A percentile compares a stretch with the other conserved stretches of the same genome.
phyloP scores from a whole-genome alignment of 257 asterid genomes.

The Solanum tarijense region DNA sequence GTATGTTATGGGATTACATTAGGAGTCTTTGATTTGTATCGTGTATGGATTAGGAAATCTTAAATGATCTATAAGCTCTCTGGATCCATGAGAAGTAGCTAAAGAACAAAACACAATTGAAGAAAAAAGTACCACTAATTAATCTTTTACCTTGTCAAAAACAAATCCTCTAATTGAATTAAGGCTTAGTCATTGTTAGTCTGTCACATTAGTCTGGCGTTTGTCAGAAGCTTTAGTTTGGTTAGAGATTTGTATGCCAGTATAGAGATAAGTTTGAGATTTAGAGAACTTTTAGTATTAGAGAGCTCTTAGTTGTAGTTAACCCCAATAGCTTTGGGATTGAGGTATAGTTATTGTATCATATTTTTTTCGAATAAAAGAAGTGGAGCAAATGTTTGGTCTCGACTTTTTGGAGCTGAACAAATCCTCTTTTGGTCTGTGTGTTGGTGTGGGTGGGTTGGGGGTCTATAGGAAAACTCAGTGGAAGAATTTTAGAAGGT shows the following conservation, averaged over 20 bases:
- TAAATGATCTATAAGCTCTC: neutral
- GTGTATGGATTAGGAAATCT: neutral
- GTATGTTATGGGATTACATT: neutral
- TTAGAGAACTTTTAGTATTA: neutral
- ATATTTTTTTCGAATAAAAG: neutral
- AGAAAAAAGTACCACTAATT: neutral
- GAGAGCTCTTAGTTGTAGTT: neutral
- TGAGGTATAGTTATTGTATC: neutral
- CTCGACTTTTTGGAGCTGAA: neutral
- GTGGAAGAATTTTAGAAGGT: neutral
- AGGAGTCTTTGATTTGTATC: neutral
- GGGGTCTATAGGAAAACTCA: neutral
- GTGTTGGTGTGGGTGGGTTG: neutral
- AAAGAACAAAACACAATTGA: neutral
- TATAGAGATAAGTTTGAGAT: neutral
- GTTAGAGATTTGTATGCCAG: neutral
- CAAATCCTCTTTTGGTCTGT: neutral
- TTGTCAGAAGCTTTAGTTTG: neutral
- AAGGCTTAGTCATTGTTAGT: neutral
- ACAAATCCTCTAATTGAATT: neutral
- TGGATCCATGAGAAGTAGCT: neutral
- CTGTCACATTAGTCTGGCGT: neutral
- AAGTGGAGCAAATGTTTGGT: neutral
- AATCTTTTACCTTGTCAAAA: neutral
- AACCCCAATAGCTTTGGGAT: neutral